A percentile compares a stretch with the other conserved stretches of the same genome.
Conservation (phyloP, 331 rosid genomes). For the Acacia concinna region DNA sequence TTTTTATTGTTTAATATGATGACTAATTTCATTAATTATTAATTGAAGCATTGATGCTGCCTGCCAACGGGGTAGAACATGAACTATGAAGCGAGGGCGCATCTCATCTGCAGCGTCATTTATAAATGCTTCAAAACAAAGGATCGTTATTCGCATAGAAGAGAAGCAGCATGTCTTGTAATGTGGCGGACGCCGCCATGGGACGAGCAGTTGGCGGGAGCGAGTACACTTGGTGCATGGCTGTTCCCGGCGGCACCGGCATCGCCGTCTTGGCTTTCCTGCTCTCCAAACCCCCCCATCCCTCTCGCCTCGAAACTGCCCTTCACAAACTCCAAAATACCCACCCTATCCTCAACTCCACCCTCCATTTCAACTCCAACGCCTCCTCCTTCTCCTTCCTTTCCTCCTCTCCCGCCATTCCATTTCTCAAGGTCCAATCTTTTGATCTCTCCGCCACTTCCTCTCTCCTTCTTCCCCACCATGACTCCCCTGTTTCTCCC, state of each 20-base stretch:
- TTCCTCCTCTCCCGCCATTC: slow-evolving; percentile 23
- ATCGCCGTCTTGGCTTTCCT: slow-evolving; percentile 49
- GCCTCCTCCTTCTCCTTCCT: background rate
- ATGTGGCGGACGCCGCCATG: slow-evolving; percentile 20
- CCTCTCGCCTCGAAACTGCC: slow-evolving; percentile 40
- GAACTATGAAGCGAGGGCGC: too few relatives aligned
- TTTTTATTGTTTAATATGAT: too few relatives aligned
- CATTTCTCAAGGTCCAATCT: slow-evolving; percentile 35
- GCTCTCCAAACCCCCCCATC: slow-evolving; percentile 21
- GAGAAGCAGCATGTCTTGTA: background rate
- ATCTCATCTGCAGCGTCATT: too few relatives aligned
- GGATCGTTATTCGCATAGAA: background rate
- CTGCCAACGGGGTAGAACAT: too few relatives aligned
- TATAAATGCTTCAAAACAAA: background rate
- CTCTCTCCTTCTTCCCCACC: slow-evolving; percentile 11
- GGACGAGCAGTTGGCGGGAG: slow-evolving; percentile 47
- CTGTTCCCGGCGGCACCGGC: slow-evolving; percentile 62
- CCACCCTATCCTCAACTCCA: slow-evolving; percentile 60
- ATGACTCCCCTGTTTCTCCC: slow-evolving; percentile 35
- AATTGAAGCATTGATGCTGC: too few relatives aligned
- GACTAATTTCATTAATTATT: too few relatives aligned
- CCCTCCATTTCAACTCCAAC: slow-evolving; percentile 29
- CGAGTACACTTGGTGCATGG: slow-evolving; percentile 57
- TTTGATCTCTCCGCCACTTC: slow-evolving; percentile 19
- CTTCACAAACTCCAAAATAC: slow-evolving; percentile 45